Base-by-base conservation (phyloP, 2,329 filamentous ascomycete genomes). In the Cercospora janseana region DNA sequence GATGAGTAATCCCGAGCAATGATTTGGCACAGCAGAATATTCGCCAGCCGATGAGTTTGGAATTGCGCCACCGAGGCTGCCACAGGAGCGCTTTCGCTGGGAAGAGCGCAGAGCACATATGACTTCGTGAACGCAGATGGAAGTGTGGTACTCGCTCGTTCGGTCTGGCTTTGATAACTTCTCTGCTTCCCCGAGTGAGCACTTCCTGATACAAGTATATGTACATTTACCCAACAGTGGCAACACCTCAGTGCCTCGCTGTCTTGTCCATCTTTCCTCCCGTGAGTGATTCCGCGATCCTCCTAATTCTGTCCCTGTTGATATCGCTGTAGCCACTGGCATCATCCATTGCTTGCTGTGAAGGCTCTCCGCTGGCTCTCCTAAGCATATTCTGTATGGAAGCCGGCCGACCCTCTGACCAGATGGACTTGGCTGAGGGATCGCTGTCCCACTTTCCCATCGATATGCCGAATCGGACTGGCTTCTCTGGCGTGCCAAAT, bases 271-370 rank as follows among this genome's bases (percentile, higher is more conserved):
- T 73, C 72, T 83, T 85, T 44, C 83, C 83, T 48, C 84, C 84
- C 15, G 83, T 87, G 61, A 87, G 73, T 61, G 79, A 76, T 68
- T 86, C 83, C 6, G 79, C 82, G 63, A 87, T 78, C 67, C 75
- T 80, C 71, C 76, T 79, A 63, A 86, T 74, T 60, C 84, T 75
- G 55, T 79, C 72, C 63, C 78, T 76, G 26, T 76, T 77, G 35
- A 79, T 55, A 59, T 71, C 71, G 63, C 69, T 57, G 63, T 32
- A 58, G 49, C 67, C 61, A 54, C 67, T 54, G 49, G 67, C 46
- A 52, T 55, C 68, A 43, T 57, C 65, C 54, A 69, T 72, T 57
- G 48, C 48, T 27, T 54, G 69, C 62, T 56, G 62, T 18, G 56
- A 68, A 44, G 63, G 64, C 59, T 34, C 68, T 60, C 42, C 23